Evolutionary conservation across 495 filamentous ascomycete genomes (phyloP), one percentile per base, ranked within the genome.

Genomic region (Penicillium pancosmium): DNA sequence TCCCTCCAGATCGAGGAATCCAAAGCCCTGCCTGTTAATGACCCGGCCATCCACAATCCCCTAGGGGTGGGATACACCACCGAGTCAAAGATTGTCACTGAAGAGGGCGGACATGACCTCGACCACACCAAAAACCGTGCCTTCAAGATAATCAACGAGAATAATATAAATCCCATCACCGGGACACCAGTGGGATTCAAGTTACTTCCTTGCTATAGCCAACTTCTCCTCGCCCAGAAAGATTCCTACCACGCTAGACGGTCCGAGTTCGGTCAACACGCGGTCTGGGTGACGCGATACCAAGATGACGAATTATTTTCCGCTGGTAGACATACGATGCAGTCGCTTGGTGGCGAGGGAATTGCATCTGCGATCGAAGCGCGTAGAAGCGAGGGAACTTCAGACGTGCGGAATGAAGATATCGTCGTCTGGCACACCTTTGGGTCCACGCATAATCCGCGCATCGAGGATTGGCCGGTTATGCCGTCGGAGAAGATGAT

Each of bases 291-390:
- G 1, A 93, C 91, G 0, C 79, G 80, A 3, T 88, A 95, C 66
- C 72, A 74, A 15, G 92, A 95, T 52, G 83, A 80, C 2, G 92
- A 97, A 73, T 71, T 93, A 5, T 96, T 84, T 68, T 83, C 92
- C 0, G 88, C 87, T 5, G 92, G 93, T 0, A 77, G 83, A 60
- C 92, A 91, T 67, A 96, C 93, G 2, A 95, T 93, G 68, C 92
- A 96, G 73, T 88, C 84, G 2, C 18, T 51, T 4, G 84, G 82
- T 10, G 89, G 87, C 0, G 71, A 75, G 15, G 75, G 73, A 0
- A 62, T 76, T 16, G 53, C 51, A 5, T 67, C 62, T 15, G 50
- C 49, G 36, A 70, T 67, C 38, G 47, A 43, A 9, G 11, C 35
- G 36, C 69, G 68, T 9, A 51, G 34, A 25, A 25, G 18, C 1